phyloP scores from a whole-genome alignment of 768 basidiomycete genomes.

The Mycena indigotica region DNA sequence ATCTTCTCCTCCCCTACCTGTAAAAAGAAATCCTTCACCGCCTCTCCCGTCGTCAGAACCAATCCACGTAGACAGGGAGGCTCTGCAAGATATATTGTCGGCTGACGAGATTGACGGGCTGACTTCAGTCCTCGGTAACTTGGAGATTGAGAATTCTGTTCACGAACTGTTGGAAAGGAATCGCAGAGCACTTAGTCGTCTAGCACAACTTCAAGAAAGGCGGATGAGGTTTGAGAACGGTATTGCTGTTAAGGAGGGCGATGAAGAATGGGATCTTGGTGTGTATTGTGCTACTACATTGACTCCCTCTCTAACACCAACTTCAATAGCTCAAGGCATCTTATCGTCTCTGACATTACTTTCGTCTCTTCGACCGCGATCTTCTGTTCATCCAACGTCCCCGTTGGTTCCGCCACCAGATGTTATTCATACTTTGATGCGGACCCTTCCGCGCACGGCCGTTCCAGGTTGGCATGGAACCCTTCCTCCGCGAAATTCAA shows the following conservation, averaged over 20 bases:
- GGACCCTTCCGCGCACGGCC: constrained; percentile 62
- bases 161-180: constrained; percentile 71
- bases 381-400: constrained; percentile 37
- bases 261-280: constrained; percentile 87
- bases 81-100: constrained; percentile 46
- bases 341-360: constrained; percentile 68
- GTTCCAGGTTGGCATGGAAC: constrained; percentile 76
- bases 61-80: constrained; percentile 48
- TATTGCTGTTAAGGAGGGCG: constrained; percentile 57
- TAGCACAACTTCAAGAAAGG: constrained; percentile 65
- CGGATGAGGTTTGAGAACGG: constrained; percentile 53
- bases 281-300: constrained; percentile 30
- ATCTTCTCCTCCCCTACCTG: neutral
- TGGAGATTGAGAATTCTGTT: constrained; percentile 71
- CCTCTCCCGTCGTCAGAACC: neutral
- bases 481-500: constrained; percentile 54
- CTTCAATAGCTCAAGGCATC: constrained; percentile 65
- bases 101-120: constrained; percentile 57
- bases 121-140: constrained; percentile 59
- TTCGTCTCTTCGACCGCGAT: constrained; percentile 71
- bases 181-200: constrained; percentile 57
- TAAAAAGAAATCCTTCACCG: neutral
- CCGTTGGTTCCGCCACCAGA: constrained; percentile 65
- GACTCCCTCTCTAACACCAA: constrained; percentile 7
- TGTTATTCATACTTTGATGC: constrained; percentile 70